phyloP scores from a whole-genome alignment of 768 basidiomycete genomes.

The Suillus discolor region DNA sequence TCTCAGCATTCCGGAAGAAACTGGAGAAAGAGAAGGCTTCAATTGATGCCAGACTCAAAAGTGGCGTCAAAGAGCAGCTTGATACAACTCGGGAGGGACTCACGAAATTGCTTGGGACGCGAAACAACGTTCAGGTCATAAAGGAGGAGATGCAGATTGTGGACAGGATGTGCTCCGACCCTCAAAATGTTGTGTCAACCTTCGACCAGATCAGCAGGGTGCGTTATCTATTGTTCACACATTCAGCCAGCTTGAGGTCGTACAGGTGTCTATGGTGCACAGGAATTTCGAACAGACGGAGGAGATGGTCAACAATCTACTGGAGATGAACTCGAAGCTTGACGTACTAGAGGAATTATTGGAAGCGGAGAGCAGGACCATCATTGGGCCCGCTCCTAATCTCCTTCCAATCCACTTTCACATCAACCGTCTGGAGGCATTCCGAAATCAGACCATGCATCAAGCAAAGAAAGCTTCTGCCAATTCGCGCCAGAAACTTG shows the following conservation, averaged over 20 bases:
- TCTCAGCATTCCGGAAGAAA: conserved; percentile 88
- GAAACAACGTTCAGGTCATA: conserved; percentile 75
- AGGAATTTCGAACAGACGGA: conserved; percentile 94
- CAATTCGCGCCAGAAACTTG: conserved; percentile 65
- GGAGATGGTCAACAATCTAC: conserved; percentile 91
- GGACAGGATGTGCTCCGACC: conserved; percentile 76
- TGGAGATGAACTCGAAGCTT: conserved; percentile 89
- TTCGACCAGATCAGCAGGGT: conserved; percentile 97
- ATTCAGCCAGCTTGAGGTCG: conserved; percentile 1
- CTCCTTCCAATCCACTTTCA: conserved; percentile 90
- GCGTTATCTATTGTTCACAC: conserved; percentile 28
- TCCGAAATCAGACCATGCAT: conserved; percentile 94
- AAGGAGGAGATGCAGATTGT: conserved; percentile 86
- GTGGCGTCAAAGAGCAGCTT: conserved; percentile 91
- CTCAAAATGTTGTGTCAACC: conserved; percentile 74
- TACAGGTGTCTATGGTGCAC: conserved; percentile 92
- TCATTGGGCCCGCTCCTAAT: conserved; percentile 86
- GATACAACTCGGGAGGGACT: conserved; percentile 89
- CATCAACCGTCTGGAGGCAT: conserved; percentile 88
- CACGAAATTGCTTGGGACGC: conserved; percentile 75
- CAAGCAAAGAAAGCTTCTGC: conserved; percentile 84
- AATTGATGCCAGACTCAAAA: conserved; percentile 87
- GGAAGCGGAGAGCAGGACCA: conserved; percentile 68
- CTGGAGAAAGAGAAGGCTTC: conserved; percentile 96
- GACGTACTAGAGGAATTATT: conserved; percentile 80